Evolutionary conservation across 108 stramenopile species (phyloP).

Genomic region (Epithemia pelagica): DNA sequence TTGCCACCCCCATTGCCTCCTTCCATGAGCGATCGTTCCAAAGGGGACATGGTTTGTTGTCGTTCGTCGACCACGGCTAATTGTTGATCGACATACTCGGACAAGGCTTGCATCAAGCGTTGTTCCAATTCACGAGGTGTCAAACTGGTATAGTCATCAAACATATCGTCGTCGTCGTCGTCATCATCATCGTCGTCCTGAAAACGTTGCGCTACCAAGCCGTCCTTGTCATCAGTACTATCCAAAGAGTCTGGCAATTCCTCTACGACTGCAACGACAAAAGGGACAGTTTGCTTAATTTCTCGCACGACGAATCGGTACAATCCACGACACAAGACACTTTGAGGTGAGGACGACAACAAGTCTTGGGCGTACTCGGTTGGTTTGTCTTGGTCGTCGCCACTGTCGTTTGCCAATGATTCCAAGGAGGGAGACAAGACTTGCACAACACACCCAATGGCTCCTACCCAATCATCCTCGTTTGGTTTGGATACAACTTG

Average conservation of each 20-base stretch:
- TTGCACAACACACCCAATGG: conserved; percentile 71
- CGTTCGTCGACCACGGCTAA: conserved; percentile 23
- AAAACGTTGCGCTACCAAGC: not conserved
- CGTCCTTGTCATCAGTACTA: conserved; percentile 34
- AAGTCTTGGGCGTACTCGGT: not conserved
- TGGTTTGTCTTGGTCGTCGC: conserved; percentile 2
- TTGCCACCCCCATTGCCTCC: not conserved
- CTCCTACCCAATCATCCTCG: conserved; percentile 42
- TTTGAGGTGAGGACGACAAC: conserved; percentile 5
- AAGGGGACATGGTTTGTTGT: conserved; percentile 37
- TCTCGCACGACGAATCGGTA: conserved; percentile 75
- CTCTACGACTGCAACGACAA: conserved; percentile 71
- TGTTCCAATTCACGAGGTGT: conserved; percentile 37
- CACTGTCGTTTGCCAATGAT: conserved; percentile 12
- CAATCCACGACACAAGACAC: conserved; percentile 50
- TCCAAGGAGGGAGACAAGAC: conserved; percentile 33
- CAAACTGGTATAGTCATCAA: conserved; percentile 41
- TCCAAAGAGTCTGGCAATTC: conserved; percentile 58
- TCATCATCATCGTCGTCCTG: conserved; percentile 11
- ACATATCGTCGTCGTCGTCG: conserved; percentile 29
- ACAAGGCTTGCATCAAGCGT: conserved; percentile 27
- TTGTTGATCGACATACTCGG: conserved; percentile 30
- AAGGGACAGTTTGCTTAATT: conserved; percentile 60
- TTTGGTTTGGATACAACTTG: conserved; percentile 50
- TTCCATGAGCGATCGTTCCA: conserved; percentile 73